Base-by-base conservation (phyloP, 306 rosid genomes). In the Cicer yamashitae region DNA sequence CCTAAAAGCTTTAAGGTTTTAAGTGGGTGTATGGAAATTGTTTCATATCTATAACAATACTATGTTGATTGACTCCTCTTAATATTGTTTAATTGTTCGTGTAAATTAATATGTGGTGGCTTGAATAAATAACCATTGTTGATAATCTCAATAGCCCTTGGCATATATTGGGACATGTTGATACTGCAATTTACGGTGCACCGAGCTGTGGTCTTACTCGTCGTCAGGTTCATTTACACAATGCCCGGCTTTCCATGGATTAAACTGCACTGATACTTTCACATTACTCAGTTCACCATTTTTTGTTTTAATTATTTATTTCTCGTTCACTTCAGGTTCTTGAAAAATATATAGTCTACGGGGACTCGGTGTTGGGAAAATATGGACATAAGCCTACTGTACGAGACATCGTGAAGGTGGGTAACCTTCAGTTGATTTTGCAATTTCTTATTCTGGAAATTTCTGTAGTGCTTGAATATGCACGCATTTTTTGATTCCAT, bases 121-220 rank as follows among this genome's bases (percentile, higher is more conserved):
- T 78, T 67, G 62, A 73, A 57, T 70, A 61, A 73, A 57, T 70
- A 61, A 85, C 70, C 46, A 60, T 79, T 34, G 75, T 67, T 77
- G 53, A 76, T 60, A 57, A 84, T 79, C 61, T 73, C 13, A 54
- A 60, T 87, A 94, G 98, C 87, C 96, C 98, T 8, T 91, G 98
- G 98, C 81, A 83, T 40, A 77, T 87, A 79, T 82, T 94, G 89
- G 97, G 93, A 78, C 94, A 90, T 68, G 93, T 91, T 61, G 98
- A 94, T 83, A 62, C 96, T 61, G 91, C 81, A 75, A 77, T 94
- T 82, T 94, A 91, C 58, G 96, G 96, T 74, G 89, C 77, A 45
- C 96, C 96, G 15, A 79, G 85, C 71, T 78, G 84, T 72, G 84
- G 88, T 81, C 64, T 90, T 39, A 91, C 98, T 10, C 93, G 98